phyloP scores from a whole-genome alignment of 805 yeast species.

The Yamadazyma endophytica region DNA sequence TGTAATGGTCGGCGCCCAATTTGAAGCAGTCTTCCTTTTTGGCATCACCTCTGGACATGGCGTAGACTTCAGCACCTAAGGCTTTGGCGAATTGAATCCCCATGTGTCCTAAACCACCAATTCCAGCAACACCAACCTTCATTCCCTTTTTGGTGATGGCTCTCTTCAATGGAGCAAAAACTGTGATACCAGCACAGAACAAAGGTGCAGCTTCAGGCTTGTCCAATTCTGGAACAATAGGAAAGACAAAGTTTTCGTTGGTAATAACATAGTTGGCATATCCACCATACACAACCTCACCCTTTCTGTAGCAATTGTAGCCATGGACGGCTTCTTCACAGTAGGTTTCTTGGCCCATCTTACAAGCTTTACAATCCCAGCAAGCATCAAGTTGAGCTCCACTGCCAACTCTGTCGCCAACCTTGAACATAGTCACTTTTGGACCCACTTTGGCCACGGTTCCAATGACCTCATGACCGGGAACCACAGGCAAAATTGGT shows the following conservation, averaged over 20 bases:
- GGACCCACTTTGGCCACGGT: conserved; percentile 54
- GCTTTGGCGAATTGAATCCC: conserved; percentile 57
- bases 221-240: conserved; percentile 43
- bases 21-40: conserved; percentile 51
- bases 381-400: conserved; percentile 71
- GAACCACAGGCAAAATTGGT: conserved; percentile 22
- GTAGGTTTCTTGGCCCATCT: conserved; percentile 36
- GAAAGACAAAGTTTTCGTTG: conserved; percentile 42
- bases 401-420: conserved; percentile 78
- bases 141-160: conserved; percentile 24
- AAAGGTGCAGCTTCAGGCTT: conserved; percentile 47
- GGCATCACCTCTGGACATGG: conserved; percentile 47
- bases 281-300: conserved; percentile 41
- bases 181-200: conserved; percentile 56
- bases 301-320: conserved; percentile 41
- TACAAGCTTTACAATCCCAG: conserved; percentile 56
- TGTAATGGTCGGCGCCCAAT: conserved; percentile 53
- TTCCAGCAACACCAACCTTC: conserved; percentile 56
- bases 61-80: conserved; percentile 58
- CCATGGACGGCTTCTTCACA: conserved; percentile 50
- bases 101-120: conserved; percentile 67
- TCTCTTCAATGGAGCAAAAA: conserved; percentile 43
- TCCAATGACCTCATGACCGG: conserved; percentile 66
- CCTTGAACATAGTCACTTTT: conserved; percentile 43
- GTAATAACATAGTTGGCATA: conserved; percentile 45